Conservation (phyloP, 2,329 filamentous ascomycete species). For the Fusarium aywerte region DNA sequence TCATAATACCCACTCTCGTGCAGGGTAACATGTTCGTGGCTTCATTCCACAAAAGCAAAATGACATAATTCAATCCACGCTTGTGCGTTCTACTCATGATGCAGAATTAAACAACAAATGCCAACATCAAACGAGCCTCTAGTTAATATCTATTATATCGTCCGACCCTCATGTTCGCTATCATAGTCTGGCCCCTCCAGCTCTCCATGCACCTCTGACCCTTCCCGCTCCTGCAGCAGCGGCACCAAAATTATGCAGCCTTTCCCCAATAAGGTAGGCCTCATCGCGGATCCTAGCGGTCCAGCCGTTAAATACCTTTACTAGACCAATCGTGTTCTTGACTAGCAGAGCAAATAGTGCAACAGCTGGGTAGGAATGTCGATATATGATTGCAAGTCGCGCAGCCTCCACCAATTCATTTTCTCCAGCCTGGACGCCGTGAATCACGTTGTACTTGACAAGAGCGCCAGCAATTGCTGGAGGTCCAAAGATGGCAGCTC, state of each 20-base stretch:
- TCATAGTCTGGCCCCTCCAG: slow-evolving; percentile 49
- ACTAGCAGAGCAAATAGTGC: slow-evolving; percentile 61
- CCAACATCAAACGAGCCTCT: slow-evolving; percentile 12
- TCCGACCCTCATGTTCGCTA: slow-evolving; percentile 2
- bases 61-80: slow-evolving; percentile 20
- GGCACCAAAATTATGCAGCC: slow-evolving; percentile 89
- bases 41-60: slow-evolving; percentile 14
- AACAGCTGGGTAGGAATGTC: slow-evolving; percentile 76
- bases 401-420: slow-evolving; percentile 45
- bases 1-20: slow-evolving; percentile 18
- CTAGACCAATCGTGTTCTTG: slow-evolving; percentile 60
- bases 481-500: slow-evolving; percentile 72
- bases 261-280: slow-evolving; percentile 93
- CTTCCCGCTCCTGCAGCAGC: slow-evolving; percentile 53
- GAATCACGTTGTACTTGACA: slow-evolving; percentile 43
- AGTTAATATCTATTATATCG: slow-evolving; percentile 6
- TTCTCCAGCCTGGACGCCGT: slow-evolving; percentile 30
- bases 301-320: slow-evolving; percentile 77
- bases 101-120: slow-evolving; percentile 6
- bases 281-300: slow-evolving; percentile 87
- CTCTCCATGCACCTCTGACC: slow-evolving; percentile 52
- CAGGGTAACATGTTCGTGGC: slow-evolving; percentile 27
- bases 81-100: slow-evolving; percentile 10
- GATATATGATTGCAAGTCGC: slow-evolving; percentile 56
- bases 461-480: slow-evolving; percentile 62